Evolutionary conservation across 352 stramenopile species (phyloP).

Genomic region (Phytophthora rubi): DNA sequence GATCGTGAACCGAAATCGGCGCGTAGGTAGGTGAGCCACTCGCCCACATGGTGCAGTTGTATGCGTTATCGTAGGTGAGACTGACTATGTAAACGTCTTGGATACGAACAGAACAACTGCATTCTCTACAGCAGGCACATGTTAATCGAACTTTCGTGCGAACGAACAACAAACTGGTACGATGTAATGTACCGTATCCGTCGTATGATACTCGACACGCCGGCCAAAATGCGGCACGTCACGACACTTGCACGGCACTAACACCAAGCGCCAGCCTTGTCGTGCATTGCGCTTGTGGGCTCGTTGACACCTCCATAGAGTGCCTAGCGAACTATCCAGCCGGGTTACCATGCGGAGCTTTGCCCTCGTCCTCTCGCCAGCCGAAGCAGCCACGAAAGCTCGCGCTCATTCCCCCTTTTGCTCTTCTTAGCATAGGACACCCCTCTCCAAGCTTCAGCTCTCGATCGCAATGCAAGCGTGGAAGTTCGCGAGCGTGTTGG

Average conservation of each 20-base stretch:
- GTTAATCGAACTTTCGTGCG: slow-evolving; percentile 18
- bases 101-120: background rate
- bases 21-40: slow-evolving; percentile 17
- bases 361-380: slow-evolving; percentile 31
- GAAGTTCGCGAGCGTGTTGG: slow-evolving; percentile 42
- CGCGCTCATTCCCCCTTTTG: slow-evolving; percentile 41
- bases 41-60: slow-evolving; percentile 20
- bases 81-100: slow-evolving; percentile 11
- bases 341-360: slow-evolving; percentile 20
- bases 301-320: slow-evolving; percentile 32
- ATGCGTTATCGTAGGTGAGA: slow-evolving; percentile 14
- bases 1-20: slow-evolving; percentile 28
- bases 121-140: slow-evolving; percentile 9
- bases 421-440: slow-evolving; percentile 25
- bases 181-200: slow-evolving; percentile 3
- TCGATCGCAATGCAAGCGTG: slow-evolving; percentile 45
- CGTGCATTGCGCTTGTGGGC: slow-evolving; percentile 38
- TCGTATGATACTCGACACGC: background rate
- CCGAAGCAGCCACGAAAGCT: slow-evolving; percentile 21
- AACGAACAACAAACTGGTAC: slow-evolving; percentile 16
- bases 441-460: slow-evolving; percentile 13
- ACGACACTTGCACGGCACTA: slow-evolving; percentile 26
- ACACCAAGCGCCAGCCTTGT: slow-evolving; percentile 35
- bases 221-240: background rate
- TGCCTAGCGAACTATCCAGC: slow-evolving; percentile 25